Conservation (phyloP, 2,329 filamentous ascomycete species). For the Colletotrichum sp. region DNA sequence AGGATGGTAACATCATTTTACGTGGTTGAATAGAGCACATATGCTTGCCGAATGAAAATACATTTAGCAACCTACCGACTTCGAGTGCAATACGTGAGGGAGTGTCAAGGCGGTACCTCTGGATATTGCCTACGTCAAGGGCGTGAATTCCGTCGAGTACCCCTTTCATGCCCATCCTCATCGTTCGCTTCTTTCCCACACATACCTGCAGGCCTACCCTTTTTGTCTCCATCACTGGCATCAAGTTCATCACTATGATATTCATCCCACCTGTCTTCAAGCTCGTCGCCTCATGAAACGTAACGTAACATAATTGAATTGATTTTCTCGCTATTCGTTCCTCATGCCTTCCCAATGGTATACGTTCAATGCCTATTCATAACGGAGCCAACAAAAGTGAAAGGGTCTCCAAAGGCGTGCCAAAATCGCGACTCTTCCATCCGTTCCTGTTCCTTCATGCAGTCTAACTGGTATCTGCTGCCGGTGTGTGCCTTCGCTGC, state of each 20-base stretch:
- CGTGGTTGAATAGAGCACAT: not conserved
- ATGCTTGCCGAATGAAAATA: not conserved
- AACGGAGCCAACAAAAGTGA: not conserved
- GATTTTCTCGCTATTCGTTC: not conserved
- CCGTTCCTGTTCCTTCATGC: not conserved
- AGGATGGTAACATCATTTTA: not conserved
- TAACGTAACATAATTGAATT: not conserved
- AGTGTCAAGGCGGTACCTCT: not conserved
- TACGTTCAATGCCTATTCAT: conserved; percentile 3
- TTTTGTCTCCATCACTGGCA: not conserved
- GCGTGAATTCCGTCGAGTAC: not conserved
- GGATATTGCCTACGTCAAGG: not conserved
- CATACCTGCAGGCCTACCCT: rapidly evolving
- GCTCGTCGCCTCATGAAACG: not conserved
- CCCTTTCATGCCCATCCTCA: not conserved
- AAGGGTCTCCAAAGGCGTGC: not conserved
- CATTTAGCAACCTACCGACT: not conserved
- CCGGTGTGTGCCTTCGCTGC: not conserved
- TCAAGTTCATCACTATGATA: not conserved
- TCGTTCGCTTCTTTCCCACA: not conserved
- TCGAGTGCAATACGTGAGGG: not conserved
- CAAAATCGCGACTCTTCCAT: not conserved
- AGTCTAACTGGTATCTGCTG: conserved; percentile 1
- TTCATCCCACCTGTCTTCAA: not conserved
- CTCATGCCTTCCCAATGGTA: conserved; percentile 14